Evolutionary conservation across 1,284 basidiomycete genomes (phyloP), one percentile per base, ranked within the genome.

Genomic region (Rhodotorula sp.): DNA sequence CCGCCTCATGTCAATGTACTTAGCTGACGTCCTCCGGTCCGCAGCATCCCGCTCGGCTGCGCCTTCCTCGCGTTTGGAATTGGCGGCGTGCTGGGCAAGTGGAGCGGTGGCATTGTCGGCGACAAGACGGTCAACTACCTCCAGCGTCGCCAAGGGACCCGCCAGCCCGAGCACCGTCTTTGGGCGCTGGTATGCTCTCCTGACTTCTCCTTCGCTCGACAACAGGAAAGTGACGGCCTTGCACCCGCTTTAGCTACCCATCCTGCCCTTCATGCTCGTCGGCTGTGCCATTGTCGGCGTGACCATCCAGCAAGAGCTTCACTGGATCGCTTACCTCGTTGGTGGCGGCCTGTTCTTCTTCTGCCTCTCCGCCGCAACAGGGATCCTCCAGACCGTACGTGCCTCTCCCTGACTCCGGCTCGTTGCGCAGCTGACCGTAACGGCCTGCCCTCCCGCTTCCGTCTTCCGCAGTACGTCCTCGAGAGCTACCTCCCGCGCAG

Each of bases 151-250:
- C 70, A 74, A 19, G 79, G 77, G 39, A 57, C 69, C n/a, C 79
- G 82, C 44, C 75, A 81, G 63, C 82, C 82, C 21, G 82, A 82
- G 69, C 78, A 82, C 67, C 77, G 82, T 22, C 75, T 81, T 3
- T 82, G 80, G 78, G 80, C 81, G 19, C 66, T 80, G 37, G 68
- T 80, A 27, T 29, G 37, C 44, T 53, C 19, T 25, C 32, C 32
- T 32, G n/a, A 29, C 13, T 25, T 39, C 54, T 25, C 21, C 29
- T 37, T 22, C 54, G 17, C 3, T 6, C 19, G 32, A 2, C 3
- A 25, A 19, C 3, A 25, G 34, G 48, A 25, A 44, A 27, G 6
- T 50, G 48, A 50, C 48, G 25, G 62, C 67, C 29, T 72, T 6
- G 75, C 79, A 0, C 78, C 79, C 46, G 13, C 3, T 41, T 7